Conservation (phyloP, 768 basidiomycete species). For the Gautieria morchelliformis region DNA sequence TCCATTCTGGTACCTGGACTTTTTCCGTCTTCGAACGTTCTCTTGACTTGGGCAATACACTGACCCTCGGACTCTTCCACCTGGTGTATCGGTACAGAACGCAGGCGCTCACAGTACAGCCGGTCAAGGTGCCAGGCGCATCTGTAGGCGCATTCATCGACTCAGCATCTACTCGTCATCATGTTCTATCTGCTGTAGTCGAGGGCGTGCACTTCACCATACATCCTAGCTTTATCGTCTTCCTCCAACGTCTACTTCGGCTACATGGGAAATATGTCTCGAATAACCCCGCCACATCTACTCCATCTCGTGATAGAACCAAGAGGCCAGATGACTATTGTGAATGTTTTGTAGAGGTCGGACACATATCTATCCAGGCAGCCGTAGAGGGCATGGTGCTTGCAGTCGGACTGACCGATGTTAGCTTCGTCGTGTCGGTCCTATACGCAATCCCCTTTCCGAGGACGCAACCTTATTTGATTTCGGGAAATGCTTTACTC, state of each 20-base stretch:
- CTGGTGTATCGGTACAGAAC: background rate
- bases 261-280: conserved; percentile 25
- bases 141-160: background rate
- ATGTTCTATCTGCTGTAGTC: conserved; percentile 26
- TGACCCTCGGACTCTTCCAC: background rate
- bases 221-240: conserved; percentile 51
- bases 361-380: background rate
- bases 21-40: background rate
- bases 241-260: conserved; percentile 46
- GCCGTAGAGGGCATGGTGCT: conserved; percentile 7
- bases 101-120: background rate
- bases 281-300: background rate
- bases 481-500: background rate
- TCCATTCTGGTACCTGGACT: background rate
- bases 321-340: background rate
- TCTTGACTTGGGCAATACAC: background rate
- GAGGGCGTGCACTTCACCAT: conserved; percentile 34
- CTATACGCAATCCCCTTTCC: background rate
- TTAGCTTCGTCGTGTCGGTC: background rate
- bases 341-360: background rate
- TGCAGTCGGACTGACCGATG: background rate
- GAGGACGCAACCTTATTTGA: background rate
- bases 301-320: background rate
- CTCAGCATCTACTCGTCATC: conserved; percentile 14
- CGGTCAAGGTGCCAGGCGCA: background rate